These are phyloP conservation scores for Ganoderma lucidum DNA, from an alignment of 1,284 basidiomycete species.

Conservation along the genomic window DNA sequence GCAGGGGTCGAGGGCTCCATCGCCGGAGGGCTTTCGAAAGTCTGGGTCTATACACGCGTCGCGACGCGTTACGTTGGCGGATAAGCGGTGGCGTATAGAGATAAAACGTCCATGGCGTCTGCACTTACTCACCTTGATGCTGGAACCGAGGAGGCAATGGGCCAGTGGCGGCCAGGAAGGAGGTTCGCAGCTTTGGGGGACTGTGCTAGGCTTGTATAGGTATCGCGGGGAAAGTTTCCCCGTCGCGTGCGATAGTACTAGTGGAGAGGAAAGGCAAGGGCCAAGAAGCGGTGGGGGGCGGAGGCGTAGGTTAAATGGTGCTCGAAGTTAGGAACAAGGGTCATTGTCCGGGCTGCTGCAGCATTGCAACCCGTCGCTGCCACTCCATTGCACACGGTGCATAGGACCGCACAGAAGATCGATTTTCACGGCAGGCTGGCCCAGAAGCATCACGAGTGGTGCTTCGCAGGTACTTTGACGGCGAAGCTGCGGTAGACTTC, in stretches of 20 bases:
- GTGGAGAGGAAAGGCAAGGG: not conserved
- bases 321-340: not conserved
- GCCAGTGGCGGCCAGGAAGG: not conserved
- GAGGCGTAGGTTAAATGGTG: slow-evolving; percentile 6
- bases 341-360: not conserved
- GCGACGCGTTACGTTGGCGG: slow-evolving; percentile 7
- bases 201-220: not conserved
- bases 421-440: not conserved
- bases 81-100: not conserved
- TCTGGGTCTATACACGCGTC: not conserved
- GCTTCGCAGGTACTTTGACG: not conserved
- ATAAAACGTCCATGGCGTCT: not conserved
- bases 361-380: not conserved
- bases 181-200: not conserved
- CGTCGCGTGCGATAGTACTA: not conserved
- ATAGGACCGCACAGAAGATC: not conserved
- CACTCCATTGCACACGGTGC: not conserved
- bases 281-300: not conserved
- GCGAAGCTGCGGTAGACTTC: slow-evolving; percentile 8
- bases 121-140: not conserved
- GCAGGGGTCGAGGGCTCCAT: slow-evolving; percentile 5
- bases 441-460: not conserved
- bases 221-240: not conserved
- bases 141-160: not conserved
- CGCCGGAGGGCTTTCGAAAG: not conserved